Evolutionary conservation across 176 grass and related monocot genomes (phyloP).

Genomic region (Raddia distichophylla): DNA sequence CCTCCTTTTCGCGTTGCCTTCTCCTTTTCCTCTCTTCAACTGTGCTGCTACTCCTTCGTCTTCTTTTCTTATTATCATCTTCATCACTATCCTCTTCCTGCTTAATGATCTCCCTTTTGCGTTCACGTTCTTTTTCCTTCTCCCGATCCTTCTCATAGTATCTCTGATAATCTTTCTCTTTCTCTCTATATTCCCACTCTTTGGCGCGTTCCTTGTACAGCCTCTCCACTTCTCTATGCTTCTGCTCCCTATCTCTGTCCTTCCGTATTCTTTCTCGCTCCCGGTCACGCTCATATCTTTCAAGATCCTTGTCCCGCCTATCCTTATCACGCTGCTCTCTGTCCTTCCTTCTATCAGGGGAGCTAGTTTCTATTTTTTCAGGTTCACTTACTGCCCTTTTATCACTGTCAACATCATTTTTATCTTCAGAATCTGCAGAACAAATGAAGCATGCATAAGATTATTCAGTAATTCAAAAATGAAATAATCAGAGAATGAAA

Average conservation of each 20-base stretch:
- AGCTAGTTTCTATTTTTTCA: conserved; percentile 66
- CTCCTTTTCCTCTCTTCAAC: conserved; percentile 80
- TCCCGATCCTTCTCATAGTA: conserved; percentile 77
- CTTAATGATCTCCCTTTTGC: conserved; percentile 75
- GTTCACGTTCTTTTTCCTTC: conserved; percentile 82
- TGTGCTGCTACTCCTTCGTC: conserved; percentile 57
- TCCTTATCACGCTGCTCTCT: conserved; percentile 75
- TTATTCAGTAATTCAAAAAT: conserved; percentile 31
- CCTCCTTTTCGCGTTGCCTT: conserved; percentile 84
- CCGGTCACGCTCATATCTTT: conserved; percentile 78
- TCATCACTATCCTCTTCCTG: conserved; percentile 96
- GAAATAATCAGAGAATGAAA: conserved; percentile 18
- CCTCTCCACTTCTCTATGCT: conserved; percentile 74
- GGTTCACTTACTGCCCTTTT: conserved; percentile 64
- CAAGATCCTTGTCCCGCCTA: conserved; percentile 73
- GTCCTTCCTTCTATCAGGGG: conserved; percentile 77
- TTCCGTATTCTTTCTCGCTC: conserved; percentile 84
- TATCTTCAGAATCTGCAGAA: conserved; percentile 70
- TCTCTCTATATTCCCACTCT: conserved; percentile 96
- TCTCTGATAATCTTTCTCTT: conserved; percentile 86
- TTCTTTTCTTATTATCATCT: conserved; percentile 88
- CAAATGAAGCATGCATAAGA: conserved; percentile 27
- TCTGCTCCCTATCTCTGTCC: conserved; percentile 89
- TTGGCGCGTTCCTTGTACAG: conserved; percentile 73
- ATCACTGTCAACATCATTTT: conserved; percentile 62